These are phyloP conservation scores for Allantophomopsis cytisporea DNA, from an alignment of 2,329 filamentous ascomycete genomes.

Conservation along the genomic window DNA sequence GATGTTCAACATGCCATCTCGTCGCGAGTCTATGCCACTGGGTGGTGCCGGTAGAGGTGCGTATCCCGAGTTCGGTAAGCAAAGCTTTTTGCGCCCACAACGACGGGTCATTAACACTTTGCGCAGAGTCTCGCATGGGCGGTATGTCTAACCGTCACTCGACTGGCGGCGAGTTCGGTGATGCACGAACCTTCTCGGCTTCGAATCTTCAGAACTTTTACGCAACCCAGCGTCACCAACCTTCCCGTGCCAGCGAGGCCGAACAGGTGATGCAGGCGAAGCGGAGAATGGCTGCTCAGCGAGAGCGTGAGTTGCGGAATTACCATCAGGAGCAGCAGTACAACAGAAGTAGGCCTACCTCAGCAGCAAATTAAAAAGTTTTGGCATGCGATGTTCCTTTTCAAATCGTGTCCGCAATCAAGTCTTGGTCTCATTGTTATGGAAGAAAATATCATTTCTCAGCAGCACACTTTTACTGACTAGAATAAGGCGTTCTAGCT, in stretches of 20 bases:
- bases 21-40: constrained; percentile 70
- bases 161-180: constrained; percentile 68
- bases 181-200: constrained; percentile 56
- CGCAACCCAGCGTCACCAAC: constrained; percentile 82
- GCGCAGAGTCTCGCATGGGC: constrained; percentile 56
- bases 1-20: constrained; percentile 59
- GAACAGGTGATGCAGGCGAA: constrained; percentile 99
- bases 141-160: constrained; percentile 67
- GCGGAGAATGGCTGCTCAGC: constrained; percentile 96
- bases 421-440: not conserved
- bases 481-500: constrained; percentile 43
- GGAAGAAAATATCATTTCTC: too few relatives aligned
- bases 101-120: too few relatives aligned
- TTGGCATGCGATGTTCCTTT: not conserved
- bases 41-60: constrained; percentile 35
- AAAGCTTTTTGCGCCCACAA: too few relatives aligned
- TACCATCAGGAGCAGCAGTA: constrained; percentile 99
- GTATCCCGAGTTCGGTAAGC: constrained; percentile 46
- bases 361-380: constrained; percentile 43
- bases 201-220: constrained; percentile 90
- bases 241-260: constrained; percentile 72
- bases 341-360: constrained; percentile 91
- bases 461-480: constrained; percentile 16
- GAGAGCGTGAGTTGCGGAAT: constrained; percentile 97
- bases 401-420: not conserved